These are phyloP conservation scores for Aspergillus fructus DNA, from an alignment of 2,329 filamentous ascomycete species.

Conservation along the genomic window DNA sequence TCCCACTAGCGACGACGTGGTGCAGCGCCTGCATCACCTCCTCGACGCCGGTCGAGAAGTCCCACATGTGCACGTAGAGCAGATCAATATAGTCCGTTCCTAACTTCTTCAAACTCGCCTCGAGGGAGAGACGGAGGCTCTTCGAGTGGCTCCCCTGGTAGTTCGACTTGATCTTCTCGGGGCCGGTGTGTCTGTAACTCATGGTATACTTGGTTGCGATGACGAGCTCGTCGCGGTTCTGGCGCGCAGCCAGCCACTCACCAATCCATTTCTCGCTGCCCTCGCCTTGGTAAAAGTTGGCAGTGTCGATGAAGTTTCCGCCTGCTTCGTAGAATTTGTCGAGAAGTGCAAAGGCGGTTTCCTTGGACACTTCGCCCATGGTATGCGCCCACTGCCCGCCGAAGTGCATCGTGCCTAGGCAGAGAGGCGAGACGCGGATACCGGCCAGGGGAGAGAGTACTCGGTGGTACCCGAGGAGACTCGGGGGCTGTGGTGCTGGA, in stretches of 20 bases:
- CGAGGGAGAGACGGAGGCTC: neutral
- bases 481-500: conserved; percentile 54
- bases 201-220: conserved; percentile 69
- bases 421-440: conserved; percentile 63
- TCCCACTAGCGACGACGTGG: neutral
- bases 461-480: conserved; percentile 62
- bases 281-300: conserved; percentile 66
- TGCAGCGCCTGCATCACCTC: conserved; percentile 3
- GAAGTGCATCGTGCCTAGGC: conserved; percentile 36
- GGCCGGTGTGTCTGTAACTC: conserved; percentile 50
- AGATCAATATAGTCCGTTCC: conserved; percentile 1
- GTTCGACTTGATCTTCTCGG: conserved; percentile 47
- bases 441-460: conserved; percentile 64
- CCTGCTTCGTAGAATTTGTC: conserved; percentile 64
- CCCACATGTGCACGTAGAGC: conserved; percentile 2
- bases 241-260: conserved; percentile 65
- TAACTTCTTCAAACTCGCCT: neutral
- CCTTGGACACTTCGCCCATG: conserved; percentile 65
- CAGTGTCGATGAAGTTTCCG: conserved; percentile 72
- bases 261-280: conserved; percentile 65
- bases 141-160: conserved; percentile 17
- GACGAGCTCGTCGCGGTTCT: conserved; percentile 66
- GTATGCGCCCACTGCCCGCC: conserved; percentile 17
- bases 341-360: conserved; percentile 60
- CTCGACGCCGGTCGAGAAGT: neutral